Base-by-base conservation (phyloP, 495 filamentous ascomycete genomes). In the Parachaetomium inaequale region DNA sequence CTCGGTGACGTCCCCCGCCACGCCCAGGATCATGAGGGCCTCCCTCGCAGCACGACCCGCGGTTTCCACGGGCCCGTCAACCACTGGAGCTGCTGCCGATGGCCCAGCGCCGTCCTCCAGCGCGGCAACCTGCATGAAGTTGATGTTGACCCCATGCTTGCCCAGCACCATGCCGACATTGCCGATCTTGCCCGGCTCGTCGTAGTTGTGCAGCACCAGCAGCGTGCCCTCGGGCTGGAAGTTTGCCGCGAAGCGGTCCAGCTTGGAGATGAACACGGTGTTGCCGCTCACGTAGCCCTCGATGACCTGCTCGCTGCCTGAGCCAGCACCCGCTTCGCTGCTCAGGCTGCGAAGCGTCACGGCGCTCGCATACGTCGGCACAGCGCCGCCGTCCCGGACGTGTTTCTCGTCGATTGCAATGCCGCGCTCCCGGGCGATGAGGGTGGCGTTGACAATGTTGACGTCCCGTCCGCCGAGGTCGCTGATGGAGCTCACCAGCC, bases 361-460 rank as follows among this genome's bases (percentile, higher is more conserved):
- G 8, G 83, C 80, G 49, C 79, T 82, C 11, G 82, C 83, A 63
- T 85, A 88, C 0, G 81, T 81, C 21, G 82, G 75, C 1, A 78
- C 78, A 15, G 83, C 71, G 42, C 62, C 69, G 12, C 75, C 75
- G 36, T 85, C 80, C 23, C 85, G 76, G 7, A 77, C 77, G 52
- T 84, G 81, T 28, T 79, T 81, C 74, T 91, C 88, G 66, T 85
- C 87, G 54, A 91, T 82, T 32, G 83, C 77, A 60, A 91, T 85
- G 11, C 87, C 88, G 55, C 87, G 84, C 63, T 89, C 85, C 58
- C 81, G 81, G 34, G 87, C 85, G 19, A 91, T 78, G 56, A 88
- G 75, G 23, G 83, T 82, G 0, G 88, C 88, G 66, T 91, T 90
- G 62, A 90, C 87, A 43, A 90, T 88, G 75, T 89, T 90, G 64